Conservation (phyloP, 495 filamentous ascomycete genomes). For the Penicillium salamii region DNA sequence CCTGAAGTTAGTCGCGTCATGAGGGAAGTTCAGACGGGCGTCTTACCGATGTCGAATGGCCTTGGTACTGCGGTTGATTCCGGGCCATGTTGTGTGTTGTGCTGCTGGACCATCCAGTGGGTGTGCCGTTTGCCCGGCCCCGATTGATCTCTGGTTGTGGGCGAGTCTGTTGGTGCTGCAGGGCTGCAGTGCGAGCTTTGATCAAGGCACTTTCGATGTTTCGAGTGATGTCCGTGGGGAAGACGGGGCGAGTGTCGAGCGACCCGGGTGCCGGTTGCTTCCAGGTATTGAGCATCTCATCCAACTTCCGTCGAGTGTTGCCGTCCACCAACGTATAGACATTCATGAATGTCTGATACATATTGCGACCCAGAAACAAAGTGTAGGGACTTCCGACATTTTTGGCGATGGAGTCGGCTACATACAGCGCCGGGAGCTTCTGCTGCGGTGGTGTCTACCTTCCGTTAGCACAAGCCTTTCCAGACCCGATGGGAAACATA, state of each 20-base stretch:
- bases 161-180: constrained; percentile 67
- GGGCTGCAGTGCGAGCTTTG: constrained; percentile 73
- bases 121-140: constrained; percentile 49
- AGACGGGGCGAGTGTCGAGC: constrained; percentile 82
- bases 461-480: constrained; percentile 34
- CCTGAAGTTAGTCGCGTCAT: background rate
- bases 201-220: constrained; percentile 93
- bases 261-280: constrained; percentile 94
- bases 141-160: constrained; percentile 62
- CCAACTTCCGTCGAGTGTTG: constrained; percentile 79
- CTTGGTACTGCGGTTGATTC: constrained; percentile 30
- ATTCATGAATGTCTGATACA: constrained; percentile 94
- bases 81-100: constrained; percentile 57
- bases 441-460: constrained; percentile 75
- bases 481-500: constrained; percentile 52
- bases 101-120: constrained; percentile 59
- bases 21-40: background rate
- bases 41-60: constrained; percentile 36
- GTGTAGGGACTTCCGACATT: constrained; percentile 98
- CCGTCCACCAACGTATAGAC: constrained; percentile 86
- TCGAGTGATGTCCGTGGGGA: constrained; percentile 76
- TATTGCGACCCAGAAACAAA: constrained; percentile 83
- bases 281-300: constrained; percentile 98
- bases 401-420: constrained; percentile 97
- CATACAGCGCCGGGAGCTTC: constrained; percentile 93